These are phyloP conservation scores for Apiospora koreana DNA, from an alignment of 2,329 filamentous ascomycete species.

Conservation along the genomic window DNA sequence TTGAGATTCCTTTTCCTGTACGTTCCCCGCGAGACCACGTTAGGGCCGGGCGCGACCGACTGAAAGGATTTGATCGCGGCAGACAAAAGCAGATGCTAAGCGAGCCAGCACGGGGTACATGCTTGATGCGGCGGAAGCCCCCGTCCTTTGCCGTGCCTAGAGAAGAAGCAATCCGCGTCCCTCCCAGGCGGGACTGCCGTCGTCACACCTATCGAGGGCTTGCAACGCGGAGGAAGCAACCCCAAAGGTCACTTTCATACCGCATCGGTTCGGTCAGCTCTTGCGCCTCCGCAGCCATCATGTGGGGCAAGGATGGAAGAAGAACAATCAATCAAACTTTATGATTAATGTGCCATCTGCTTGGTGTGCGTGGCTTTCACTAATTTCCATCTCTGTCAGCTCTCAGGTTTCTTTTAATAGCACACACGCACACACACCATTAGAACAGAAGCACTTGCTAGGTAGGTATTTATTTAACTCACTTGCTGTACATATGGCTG, in stretches of 20 bases:
- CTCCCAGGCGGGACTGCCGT: not conserved
- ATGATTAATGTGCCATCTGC: not conserved
- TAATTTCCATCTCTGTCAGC: not conserved
- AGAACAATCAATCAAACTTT: not conserved
- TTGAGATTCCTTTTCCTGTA: not conserved
- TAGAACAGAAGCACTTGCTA: not conserved
- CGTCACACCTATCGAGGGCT: constrained; percentile 1
- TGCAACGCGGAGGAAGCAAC: not conserved
- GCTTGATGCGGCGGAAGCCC: not conserved
- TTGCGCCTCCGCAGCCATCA: not conserved
- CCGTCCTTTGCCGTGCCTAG: not conserved
- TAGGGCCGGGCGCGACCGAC: not conserved
- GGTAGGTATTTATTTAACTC: not conserved
- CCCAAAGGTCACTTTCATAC: not conserved
- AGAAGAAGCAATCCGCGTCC: not conserved
- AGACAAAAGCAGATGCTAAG: not conserved
- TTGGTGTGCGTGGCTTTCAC: not conserved
- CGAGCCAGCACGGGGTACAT: not conserved
- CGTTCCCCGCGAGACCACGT: not conserved
- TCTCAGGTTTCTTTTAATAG: not conserved
- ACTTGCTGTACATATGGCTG: not conserved
- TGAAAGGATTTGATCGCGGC: constrained; percentile 3
- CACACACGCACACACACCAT: not conserved
- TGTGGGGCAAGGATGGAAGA: constrained; percentile 1
- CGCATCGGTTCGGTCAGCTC: not conserved